Conservation (phyloP, 371 early-diverging fungal species). For the Thermomucor indicae-seudaticae region DNA sequence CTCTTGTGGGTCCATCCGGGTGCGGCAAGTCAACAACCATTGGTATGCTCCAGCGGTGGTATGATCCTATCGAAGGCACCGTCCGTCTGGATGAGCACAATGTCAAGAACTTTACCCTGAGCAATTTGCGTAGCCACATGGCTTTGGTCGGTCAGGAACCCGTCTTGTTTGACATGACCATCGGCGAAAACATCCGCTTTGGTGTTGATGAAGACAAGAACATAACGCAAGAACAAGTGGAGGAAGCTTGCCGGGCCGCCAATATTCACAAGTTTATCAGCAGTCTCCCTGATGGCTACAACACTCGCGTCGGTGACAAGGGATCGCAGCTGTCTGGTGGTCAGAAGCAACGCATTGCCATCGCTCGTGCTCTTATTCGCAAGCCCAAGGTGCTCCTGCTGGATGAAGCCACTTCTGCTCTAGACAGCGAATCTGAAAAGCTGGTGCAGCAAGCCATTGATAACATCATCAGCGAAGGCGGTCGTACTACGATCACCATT, state of each 20-base stretch:
- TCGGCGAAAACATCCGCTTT: slow-evolving; percentile 79
- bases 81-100: slow-evolving; percentile 66
- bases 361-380: slow-evolving; percentile 42
- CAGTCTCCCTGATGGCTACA: slow-evolving; percentile 67
- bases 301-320: slow-evolving; percentile 77
- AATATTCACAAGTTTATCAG: slow-evolving; percentile 80
- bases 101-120: slow-evolving; percentile 56
- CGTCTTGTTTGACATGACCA: slow-evolving; percentile 71
- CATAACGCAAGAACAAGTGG: slow-evolving; percentile 55
- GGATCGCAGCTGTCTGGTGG: slow-evolving; percentile 82
- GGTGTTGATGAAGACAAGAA: slow-evolving; percentile 48
- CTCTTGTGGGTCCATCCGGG: slow-evolving; percentile 84
- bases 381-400: slow-evolving; percentile 54
- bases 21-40: slow-evolving; percentile 87
- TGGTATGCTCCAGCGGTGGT: slow-evolving; percentile 83
- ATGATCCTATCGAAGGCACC: slow-evolving; percentile 66
- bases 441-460: slow-evolving; percentile 88
- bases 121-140: slow-evolving; percentile 66
- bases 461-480: slow-evolving; percentile 53
- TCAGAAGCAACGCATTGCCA: slow-evolving; percentile 78
- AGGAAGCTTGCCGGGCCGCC: slow-evolving; percentile 57
- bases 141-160: slow-evolving; percentile 91
- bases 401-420: slow-evolving; percentile 96
- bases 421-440: slow-evolving; percentile 89
- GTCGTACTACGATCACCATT: slow-evolving; percentile 58